Conservation (phyloP, 164 flowering plant species). For the Platanus orientalis region DNA sequence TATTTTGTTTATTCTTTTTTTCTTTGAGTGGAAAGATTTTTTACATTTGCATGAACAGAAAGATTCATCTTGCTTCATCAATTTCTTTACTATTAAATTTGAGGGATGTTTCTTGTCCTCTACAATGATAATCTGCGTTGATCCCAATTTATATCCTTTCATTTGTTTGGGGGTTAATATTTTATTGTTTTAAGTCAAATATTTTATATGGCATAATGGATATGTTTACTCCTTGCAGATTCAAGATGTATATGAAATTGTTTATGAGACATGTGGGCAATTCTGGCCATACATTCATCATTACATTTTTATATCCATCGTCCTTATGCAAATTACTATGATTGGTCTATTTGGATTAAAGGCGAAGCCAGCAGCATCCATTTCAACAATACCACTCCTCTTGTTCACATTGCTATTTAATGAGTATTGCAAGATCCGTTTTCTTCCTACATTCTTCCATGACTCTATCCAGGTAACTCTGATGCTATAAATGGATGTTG, state of each 20-base stretch:
- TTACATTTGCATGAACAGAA: too few species aligned
- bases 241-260: slow-evolving; percentile 64
- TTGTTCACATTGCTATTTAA: slow-evolving; percentile 60
- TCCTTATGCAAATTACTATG: slow-evolving; percentile 86
- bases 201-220: slow-evolving; percentile 3
- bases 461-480: slow-evolving; percentile 56
- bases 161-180: too few species aligned
- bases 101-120: too few species aligned
- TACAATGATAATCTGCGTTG: too few species aligned
- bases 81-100: too few species aligned
- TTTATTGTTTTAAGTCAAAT: background rate
- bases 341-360: slow-evolving; percentile 86
- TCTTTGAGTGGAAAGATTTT: too few species aligned
- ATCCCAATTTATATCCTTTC: too few species aligned
- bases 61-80: too few species aligned
- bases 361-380: slow-evolving; percentile 69
- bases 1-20: too few species aligned
- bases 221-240: slow-evolving; percentile 45
- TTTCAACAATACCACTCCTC: slow-evolving; percentile 64
- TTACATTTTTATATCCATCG: slow-evolving; percentile 47
- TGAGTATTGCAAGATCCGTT: slow-evolving; percentile 83
- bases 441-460: slow-evolving; percentile 61
- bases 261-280: slow-evolving; percentile 73
- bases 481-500: background rate
- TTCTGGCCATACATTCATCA: slow-evolving; percentile 83